These are phyloP conservation scores for Trametes elegans DNA, from an alignment of 768 basidiomycete genomes.

Conservation along the genomic window DNA sequence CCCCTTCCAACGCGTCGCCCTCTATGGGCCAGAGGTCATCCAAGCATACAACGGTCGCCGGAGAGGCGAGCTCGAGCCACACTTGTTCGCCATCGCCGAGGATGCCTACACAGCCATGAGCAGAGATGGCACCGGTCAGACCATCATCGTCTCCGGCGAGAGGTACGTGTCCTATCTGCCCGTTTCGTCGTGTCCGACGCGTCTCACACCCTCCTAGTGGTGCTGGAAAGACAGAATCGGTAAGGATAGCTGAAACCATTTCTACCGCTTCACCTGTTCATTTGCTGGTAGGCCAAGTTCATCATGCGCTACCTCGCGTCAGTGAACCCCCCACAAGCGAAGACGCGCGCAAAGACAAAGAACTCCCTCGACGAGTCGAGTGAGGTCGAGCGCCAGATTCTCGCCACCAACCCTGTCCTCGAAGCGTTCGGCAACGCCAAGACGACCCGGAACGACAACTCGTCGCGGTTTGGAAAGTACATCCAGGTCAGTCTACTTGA, in stretches of 20 bases:
- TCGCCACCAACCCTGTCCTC: slow-evolving; percentile 99
- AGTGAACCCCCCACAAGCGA: slow-evolving; percentile 77
- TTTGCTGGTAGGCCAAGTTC: slow-evolving; percentile 75
- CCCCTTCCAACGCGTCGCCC: slow-evolving; percentile 95
- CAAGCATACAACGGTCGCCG: slow-evolving; percentile 92
- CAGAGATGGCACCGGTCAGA: slow-evolving; percentile 91
- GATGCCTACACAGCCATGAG: slow-evolving; percentile 99
- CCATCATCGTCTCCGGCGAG: slow-evolving; percentile 98
- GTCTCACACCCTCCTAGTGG: slow-evolving; percentile 55
- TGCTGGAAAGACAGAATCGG: slow-evolving; percentile 98
- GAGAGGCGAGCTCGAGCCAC: slow-evolving; percentile 95
- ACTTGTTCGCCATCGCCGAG: slow-evolving; percentile 98
- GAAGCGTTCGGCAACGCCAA: slow-evolving; percentile 99
- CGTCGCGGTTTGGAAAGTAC: slow-evolving; percentile 98
- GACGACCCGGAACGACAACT: slow-evolving; percentile 98
- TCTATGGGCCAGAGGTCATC: slow-evolving; percentile 96
- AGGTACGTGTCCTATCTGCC: slow-evolving; percentile 59
- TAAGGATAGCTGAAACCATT: slow-evolving; percentile 34
- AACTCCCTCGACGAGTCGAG: slow-evolving; percentile 80
- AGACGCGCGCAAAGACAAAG: slow-evolving; percentile 63
- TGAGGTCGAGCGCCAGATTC: slow-evolving; percentile 95
- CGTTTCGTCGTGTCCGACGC: slow-evolving; percentile 5
- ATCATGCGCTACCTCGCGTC: slow-evolving; percentile 99
- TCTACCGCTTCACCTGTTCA: slow-evolving; percentile 5
- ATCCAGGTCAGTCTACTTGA: slow-evolving; percentile 87